Evolutionary conservation across 306 rosid genomes (phyloP).

Genomic region (Cucumis sativus): DNA sequence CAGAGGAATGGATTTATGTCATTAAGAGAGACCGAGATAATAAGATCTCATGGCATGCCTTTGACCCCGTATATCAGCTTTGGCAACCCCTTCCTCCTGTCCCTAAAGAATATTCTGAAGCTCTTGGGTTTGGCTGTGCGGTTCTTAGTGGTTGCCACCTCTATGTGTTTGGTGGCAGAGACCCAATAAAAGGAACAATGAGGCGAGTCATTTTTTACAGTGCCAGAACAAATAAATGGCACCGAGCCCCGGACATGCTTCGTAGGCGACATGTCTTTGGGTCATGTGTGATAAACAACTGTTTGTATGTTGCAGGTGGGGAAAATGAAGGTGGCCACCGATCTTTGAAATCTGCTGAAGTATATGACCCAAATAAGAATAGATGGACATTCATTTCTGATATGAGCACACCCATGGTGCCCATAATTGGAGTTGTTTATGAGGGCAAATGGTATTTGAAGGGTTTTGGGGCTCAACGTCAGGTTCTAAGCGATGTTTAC

Average conservation of each 20-base stretch:
- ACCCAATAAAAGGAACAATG: slow-evolving; percentile 80
- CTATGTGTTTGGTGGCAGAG: slow-evolving; percentile 92
- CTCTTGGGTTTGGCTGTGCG: slow-evolving; percentile 92
- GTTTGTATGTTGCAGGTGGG: slow-evolving; percentile 99
- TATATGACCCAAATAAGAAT: slow-evolving; percentile 78
- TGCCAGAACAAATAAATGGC: slow-evolving; percentile 96
- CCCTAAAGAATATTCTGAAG: slow-evolving; percentile 90
- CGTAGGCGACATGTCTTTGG: slow-evolving; percentile 89
- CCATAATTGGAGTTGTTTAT: slow-evolving; percentile 89
- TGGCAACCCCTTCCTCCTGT: slow-evolving; percentile 99
- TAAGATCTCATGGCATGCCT: slow-evolving; percentile 89
- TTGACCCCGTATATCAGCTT: slow-evolving; percentile 85
- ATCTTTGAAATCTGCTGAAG: slow-evolving; percentile 89
- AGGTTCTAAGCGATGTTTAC: slow-evolving; percentile 82
- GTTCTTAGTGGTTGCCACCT: slow-evolving; percentile 96
- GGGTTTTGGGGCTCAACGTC: slow-evolving; percentile 83
- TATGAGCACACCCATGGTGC: slow-evolving; percentile 94
- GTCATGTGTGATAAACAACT: slow-evolving; percentile 85
- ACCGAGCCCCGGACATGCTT: slow-evolving; percentile 95
- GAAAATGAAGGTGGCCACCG: slow-evolving; percentile 94
- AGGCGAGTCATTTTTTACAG: slow-evolving; percentile 92
- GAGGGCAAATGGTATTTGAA: slow-evolving; percentile 81
- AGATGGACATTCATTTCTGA: slow-evolving; percentile 88
- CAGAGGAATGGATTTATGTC: slow-evolving; percentile 98
- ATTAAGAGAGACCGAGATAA: slow-evolving; percentile 93